Evolutionary conservation across 139 green algal species (phyloP), one percentile per base, ranked within the genome.

Genomic region (Coccomyxa sp.): DNA sequence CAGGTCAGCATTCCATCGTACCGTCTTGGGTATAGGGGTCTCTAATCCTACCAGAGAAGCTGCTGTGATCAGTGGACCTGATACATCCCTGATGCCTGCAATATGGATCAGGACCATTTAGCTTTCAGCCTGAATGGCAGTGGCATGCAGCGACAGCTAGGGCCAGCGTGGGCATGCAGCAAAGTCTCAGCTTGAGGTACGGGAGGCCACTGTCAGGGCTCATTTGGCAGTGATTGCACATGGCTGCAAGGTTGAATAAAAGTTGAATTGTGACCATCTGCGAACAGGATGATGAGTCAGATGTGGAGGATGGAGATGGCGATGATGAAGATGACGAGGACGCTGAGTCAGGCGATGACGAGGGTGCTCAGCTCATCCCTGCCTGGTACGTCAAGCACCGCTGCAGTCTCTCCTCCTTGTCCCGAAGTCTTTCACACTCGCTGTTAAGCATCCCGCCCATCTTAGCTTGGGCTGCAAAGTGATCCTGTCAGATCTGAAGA

Each of bases 321-420:
- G 82, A 83, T 7, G 83, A 88, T 36, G 82, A 83, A 22, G 79
- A 83, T 6, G 79, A 77, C 55, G 86, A 85, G n/a, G 82, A 81
- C 55, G 76, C 76, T 73, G 68, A 58, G 41, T 55, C 31, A 10
- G 74, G 34, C 24, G 68, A 72, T 22, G 68, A 72, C 24, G 68
- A 72, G 68, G 68, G n/a, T 33, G 68, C 68, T 22, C 31, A 72
- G n/a, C 68, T 72, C n/a, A 72, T 72, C 29, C 14, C 68, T 37
- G 27, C 24, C 29, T n/a, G 68, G 68, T 16, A 37, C n/a, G 31
- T 35, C 29, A 72, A 35, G 68, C n/a, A 22, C 34, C 24, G 31
- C n/a, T 5, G 68, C 24, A 39, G n/a, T 10, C 34, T 2, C 22
- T 39, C 24, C 31, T 22, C 6, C 24, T 12, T 72, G 24, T 33